A percentile compares a stretch with the other conserved stretches of the same genome.
Evolutionary conservation across 805 yeast species (phyloP).

Genomic region (Starmerella bombicola): DNA sequence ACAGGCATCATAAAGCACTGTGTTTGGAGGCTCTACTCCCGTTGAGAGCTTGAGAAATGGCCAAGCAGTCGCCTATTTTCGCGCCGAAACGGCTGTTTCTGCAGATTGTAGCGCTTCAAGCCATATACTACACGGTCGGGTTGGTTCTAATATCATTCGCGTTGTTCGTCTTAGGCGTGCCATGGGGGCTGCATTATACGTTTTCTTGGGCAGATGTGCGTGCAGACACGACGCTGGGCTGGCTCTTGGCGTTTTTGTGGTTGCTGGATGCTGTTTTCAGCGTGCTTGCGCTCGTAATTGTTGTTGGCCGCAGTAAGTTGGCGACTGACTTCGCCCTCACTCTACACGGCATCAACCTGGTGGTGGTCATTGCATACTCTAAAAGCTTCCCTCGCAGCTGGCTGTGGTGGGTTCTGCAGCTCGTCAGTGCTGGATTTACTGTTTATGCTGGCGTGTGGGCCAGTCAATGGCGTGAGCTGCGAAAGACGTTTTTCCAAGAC

Average conservation of each 20-base stretch:
- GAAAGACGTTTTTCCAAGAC: constrained; percentile 73
- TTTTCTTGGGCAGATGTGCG: constrained; percentile 71
- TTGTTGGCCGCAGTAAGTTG: constrained; percentile 83
- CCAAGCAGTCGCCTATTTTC: constrained; percentile 32
- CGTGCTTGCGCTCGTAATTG: constrained; percentile 68
- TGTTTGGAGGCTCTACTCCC: no score
- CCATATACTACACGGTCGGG: constrained; percentile 68
- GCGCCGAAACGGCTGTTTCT: constrained; percentile 49
- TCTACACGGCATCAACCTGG: constrained; percentile 64
- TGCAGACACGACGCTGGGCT: constrained; percentile 66
- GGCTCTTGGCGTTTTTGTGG: constrained; percentile 67
- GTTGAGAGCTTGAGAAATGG: no score
- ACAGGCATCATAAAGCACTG: no score
- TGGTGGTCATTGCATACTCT: constrained; percentile 54
- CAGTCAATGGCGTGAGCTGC: constrained; percentile 80
- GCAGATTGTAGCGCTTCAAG: constrained; percentile 69
- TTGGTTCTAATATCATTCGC: constrained; percentile 49
- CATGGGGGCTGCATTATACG: constrained; percentile 54
- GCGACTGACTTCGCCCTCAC: constrained; percentile 98
- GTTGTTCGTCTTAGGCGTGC: constrained; percentile 58
- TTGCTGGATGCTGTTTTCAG: constrained; percentile 68
- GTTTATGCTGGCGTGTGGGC: constrained; percentile 79
- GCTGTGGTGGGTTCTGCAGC: constrained; percentile 78
- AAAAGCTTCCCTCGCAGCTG: constrained; percentile 55
- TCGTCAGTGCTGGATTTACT: constrained; percentile 52